A percentile compares a stretch with the other conserved stretches of the same genome.
Evolutionary conservation across 2,329 filamentous ascomycete genomes (phyloP).

Genomic region (Fusarium sublunatum): DNA sequence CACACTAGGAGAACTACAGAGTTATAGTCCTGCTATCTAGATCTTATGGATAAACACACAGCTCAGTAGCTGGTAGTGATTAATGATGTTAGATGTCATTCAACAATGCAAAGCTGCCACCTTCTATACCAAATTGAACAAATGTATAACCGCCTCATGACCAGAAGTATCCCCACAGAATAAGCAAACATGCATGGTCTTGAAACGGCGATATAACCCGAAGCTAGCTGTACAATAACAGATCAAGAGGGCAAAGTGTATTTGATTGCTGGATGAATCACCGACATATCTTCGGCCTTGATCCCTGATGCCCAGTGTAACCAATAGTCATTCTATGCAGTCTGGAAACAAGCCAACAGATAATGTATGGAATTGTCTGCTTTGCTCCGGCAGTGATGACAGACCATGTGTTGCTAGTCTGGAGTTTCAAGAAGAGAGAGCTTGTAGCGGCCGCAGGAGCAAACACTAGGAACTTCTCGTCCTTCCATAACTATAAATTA

Average conservation of each 20-base stretch:
- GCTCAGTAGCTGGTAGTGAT: no score
- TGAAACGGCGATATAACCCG: neutral
- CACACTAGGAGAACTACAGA: no score
- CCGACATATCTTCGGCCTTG: slow-evolving; percentile 3
- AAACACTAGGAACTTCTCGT: neutral
- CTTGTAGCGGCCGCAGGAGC: neutral
- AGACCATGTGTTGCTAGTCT: neutral
- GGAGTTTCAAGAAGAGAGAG: neutral
- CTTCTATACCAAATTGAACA: no score
- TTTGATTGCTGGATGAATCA: slow-evolving; percentile 8
- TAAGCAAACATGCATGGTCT: neutral
- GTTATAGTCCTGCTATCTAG: no score
- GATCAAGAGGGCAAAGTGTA: neutral
- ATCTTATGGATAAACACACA: no score
- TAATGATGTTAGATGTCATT: neutral
- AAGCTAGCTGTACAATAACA: slow-evolving; percentile 1
- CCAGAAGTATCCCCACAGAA: no score
- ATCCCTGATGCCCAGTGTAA: slow-evolving; percentile 19
- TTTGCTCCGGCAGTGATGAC: neutral
- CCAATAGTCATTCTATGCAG: neutral
- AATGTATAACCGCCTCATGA: no score
- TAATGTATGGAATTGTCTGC: slow-evolving; percentile 5
- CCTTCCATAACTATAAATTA: slow-evolving; percentile 5
- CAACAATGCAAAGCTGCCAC: no score
- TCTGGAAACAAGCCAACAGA: slow-evolving; percentile 6